These are phyloP conservation scores for Talaromyces nanjingensis DNA, from an alignment of 495 filamentous ascomycete genomes.

Conservation along the genomic window DNA sequence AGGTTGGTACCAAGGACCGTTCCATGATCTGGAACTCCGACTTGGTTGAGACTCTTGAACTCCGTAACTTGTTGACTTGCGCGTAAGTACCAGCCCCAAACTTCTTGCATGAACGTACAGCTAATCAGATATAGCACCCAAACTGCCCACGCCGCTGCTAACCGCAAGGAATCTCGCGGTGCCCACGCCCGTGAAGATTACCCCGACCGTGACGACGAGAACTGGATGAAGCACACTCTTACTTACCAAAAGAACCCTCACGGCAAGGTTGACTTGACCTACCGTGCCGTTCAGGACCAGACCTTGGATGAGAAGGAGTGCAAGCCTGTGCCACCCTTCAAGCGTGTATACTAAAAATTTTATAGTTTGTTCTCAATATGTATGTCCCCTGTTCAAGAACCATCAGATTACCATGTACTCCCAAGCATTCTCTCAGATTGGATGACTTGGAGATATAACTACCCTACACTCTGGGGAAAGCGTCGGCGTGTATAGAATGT, in stretches of 20 bases:
- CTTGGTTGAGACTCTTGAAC: slow-evolving; percentile 88
- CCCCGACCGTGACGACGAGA: slow-evolving; percentile 84
- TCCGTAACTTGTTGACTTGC: slow-evolving; percentile 90
- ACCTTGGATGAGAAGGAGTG: slow-evolving; percentile 89
- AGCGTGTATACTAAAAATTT: slow-evolving; percentile 63
- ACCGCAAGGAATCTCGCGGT: slow-evolving; percentile 89
- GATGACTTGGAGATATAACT: not conserved
- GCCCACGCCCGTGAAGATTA: slow-evolving; percentile 94
- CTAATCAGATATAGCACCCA: slow-evolving; percentile 49
- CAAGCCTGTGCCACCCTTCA: slow-evolving; percentile 80
- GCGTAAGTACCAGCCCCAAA: slow-evolving; percentile 51
- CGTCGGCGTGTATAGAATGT: not conserved
- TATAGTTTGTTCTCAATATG: not conserved
- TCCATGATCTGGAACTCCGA: slow-evolving; percentile 99
- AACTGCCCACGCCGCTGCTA: slow-evolving; percentile 78
- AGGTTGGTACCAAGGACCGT: slow-evolving; percentile 91
- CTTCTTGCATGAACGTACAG: not conserved
- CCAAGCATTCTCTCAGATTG: not conserved
- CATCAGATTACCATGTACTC: not conserved
- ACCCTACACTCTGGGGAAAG: not conserved
- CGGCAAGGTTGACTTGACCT: slow-evolving; percentile 67
- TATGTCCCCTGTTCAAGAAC: not conserved
- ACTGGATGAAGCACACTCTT: slow-evolving; percentile 99
- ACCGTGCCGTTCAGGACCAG: slow-evolving; percentile 66
- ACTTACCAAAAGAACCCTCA: slow-evolving; percentile 87